Evolutionary conservation across 257 asterid species (phyloP).

Genomic region (Anisodus tanguticus): DNA sequence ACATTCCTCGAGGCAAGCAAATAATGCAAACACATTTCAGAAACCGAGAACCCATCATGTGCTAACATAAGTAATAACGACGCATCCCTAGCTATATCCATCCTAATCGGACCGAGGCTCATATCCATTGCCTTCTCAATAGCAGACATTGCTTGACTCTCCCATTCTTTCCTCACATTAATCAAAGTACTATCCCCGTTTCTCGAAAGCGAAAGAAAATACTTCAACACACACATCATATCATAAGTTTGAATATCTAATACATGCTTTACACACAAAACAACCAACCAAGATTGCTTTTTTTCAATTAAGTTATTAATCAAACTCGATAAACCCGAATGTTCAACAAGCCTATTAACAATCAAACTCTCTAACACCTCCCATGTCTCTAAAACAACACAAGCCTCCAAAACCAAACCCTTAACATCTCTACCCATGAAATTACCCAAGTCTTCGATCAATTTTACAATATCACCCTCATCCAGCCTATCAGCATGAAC

Average conservation of each 20-base stretch:
- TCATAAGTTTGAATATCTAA: slow-evolving; percentile 68
- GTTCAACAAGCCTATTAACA: slow-evolving; percentile 60
- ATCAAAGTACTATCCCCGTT: slow-evolving; percentile 56
- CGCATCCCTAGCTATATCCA: slow-evolving; percentile 60
- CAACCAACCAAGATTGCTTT: slow-evolving; percentile 62
- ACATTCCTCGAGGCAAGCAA: slow-evolving; percentile 62
- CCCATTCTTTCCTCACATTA: slow-evolving; percentile 77
- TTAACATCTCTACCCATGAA: slow-evolving; percentile 66
- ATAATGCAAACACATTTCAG: slow-evolving; percentile 85
- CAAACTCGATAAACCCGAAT: slow-evolving; percentile 48
- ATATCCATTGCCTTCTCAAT: slow-evolving; percentile 57
- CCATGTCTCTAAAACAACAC: slow-evolving; percentile 70
- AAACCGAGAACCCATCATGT: slow-evolving; percentile 69
- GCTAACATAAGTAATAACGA: slow-evolving; percentile 75
- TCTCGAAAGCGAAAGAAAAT: slow-evolving; percentile 55
- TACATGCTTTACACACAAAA: slow-evolving; percentile 61
- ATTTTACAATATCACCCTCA: slow-evolving; percentile 43
- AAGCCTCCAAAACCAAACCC: slow-evolving; percentile 64
- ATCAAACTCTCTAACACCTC: slow-evolving; percentile 62
- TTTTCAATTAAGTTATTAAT: slow-evolving; percentile 58
- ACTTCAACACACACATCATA: slow-evolving; percentile 73
- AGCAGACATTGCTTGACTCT: slow-evolving; percentile 70
- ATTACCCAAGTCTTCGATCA: slow-evolving; percentile 57
- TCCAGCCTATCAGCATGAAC: slow-evolving; percentile 34
- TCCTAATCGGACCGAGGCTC: slow-evolving; percentile 43